Percentiles rank a stretch among this genome's conserved stretches.
These are phyloP conservation scores for Diplodia intermedia DNA, from an alignment of 2,329 filamentous ascomycete genomes.

Conservation along the genomic window DNA sequence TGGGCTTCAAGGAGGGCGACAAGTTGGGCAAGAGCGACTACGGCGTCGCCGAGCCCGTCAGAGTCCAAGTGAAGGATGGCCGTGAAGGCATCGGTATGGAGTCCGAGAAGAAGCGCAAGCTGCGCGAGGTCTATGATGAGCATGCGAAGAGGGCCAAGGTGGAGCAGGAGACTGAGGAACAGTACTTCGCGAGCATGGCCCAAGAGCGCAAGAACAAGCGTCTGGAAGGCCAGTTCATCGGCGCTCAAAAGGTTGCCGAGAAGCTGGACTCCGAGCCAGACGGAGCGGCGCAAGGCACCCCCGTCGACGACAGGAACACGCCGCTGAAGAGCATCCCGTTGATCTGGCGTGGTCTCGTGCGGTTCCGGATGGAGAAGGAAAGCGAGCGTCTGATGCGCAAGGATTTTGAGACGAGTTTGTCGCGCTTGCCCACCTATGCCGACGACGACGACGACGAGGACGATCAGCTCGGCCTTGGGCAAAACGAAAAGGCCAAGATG, in stretches of 20 bases:
- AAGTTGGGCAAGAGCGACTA: slow-evolving; percentile 70
- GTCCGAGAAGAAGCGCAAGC: slow-evolving; percentile 76
- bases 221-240: slow-evolving; percentile 72
- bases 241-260: slow-evolving; percentile 84
- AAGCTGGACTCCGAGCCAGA: slow-evolving; percentile 68
- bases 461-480: slow-evolving; percentile 72
- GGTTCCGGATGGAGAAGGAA: slow-evolving; percentile 72
- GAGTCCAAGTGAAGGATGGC: slow-evolving; percentile 77
- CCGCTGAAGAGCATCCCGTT: slow-evolving; percentile 74
- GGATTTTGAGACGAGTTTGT: slow-evolving; percentile 70
- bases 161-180: slow-evolving; percentile 56
- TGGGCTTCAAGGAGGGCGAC: slow-evolving; percentile 83
- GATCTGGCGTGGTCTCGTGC: slow-evolving; percentile 78
- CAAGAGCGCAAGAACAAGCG: slow-evolving; percentile 47
- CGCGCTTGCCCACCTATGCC: slow-evolving; percentile 68
- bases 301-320: slow-evolving; percentile 46
- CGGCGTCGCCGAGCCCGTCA: slow-evolving; percentile 73
- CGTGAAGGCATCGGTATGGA: slow-evolving; percentile 85
- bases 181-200: slow-evolving; percentile 45
- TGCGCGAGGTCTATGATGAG: slow-evolving; percentile 49
- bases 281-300: slow-evolving; percentile 35
- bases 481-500: slow-evolving; percentile 59
- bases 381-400: slow-evolving; percentile 69
- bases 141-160: slow-evolving; percentile 44
- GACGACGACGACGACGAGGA: slow-evolving; percentile 75